Conservation (phyloP, 2,329 filamentous ascomycete species). For the Anthostomella pinea region DNA sequence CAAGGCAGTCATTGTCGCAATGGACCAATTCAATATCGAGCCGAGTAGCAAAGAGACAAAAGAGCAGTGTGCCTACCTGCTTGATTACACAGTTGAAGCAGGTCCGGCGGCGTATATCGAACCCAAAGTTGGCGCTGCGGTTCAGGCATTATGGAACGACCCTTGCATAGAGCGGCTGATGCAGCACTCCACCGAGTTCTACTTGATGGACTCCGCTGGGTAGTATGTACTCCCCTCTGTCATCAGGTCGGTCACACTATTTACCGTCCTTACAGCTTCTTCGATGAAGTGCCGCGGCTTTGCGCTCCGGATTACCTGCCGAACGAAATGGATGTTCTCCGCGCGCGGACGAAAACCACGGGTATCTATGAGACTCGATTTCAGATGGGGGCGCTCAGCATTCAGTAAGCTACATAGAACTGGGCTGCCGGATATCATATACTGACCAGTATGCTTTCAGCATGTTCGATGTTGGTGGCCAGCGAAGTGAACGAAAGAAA, state of each 20-base stretch:
- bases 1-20: constrained; percentile 86
- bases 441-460: too few relatives aligned
- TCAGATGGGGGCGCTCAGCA: constrained; percentile 97
- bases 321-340: constrained; percentile 89
- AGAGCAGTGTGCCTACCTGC: constrained; percentile 73
- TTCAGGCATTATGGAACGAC: constrained; percentile 87
- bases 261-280: constrained; percentile 69
- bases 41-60: constrained; percentile 69
- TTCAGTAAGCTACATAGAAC: constrained; percentile 69
- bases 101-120: constrained; percentile 86
- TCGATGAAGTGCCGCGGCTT: constrained; percentile 87
- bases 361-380: constrained; percentile 99
- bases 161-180: constrained; percentile 77
- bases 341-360: constrained; percentile 95
- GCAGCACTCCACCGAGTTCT: constrained; percentile 96
- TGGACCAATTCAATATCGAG: constrained; percentile 87
- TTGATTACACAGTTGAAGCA: constrained; percentile 85
- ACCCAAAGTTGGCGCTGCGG: constrained; percentile 73
- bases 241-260: constrained; percentile 23
- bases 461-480: constrained; percentile 99
- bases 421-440: too few relatives aligned
- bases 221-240: constrained; percentile 57
- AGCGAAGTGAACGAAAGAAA: constrained; percentile 97
- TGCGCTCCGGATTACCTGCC: constrained; percentile 82
- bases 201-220: constrained; percentile 97